A percentile compares a stretch with the other conserved stretches of the same genome.
These are phyloP conservation scores for Grosmannia clavigera DNA, from an alignment of 2,329 filamentous ascomycete species.

Conservation along the genomic window DNA sequence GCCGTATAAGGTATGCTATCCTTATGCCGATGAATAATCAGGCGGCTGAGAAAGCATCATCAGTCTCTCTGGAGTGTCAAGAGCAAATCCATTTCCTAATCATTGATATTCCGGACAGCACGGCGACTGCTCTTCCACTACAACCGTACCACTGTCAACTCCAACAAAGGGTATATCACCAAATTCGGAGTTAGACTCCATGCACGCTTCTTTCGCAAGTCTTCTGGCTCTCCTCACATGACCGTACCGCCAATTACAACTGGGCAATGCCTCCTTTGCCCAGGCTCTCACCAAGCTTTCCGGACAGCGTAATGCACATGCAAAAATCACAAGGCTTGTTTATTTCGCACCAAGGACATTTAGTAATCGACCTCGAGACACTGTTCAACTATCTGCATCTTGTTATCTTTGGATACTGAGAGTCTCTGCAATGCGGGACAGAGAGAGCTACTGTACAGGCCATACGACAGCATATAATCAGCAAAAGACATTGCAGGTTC, in stretches of 20 bases:
- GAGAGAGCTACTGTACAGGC: constrained; percentile 28
- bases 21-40: too few species aligned
- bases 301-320: constrained; percentile 34
- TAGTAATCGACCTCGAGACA: constrained; percentile 33
- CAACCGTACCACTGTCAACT: background rate
- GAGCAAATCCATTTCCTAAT: too few species aligned
- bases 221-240: background rate
- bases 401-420: constrained; percentile 32
- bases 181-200: background rate
- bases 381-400: constrained; percentile 35
- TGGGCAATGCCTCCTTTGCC: constrained; percentile 31
- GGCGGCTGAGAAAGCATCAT: too few species aligned
- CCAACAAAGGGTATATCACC: background rate
- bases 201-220: background rate
- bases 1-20: background rate
- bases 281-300: constrained; percentile 16
- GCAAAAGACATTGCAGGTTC: constrained; percentile 34
- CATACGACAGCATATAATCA: constrained; percentile 37
- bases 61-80: too few species aligned
- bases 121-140: background rate
- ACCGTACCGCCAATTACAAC: constrained; percentile 14
- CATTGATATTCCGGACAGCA: too few species aligned
- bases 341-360: constrained; percentile 23
- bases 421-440: constrained; percentile 38
- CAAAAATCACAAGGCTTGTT: constrained; percentile 32